Evolutionary conservation across 805 yeast species (phyloP).

Genomic region (Cyberlindnera galapagoensis): DNA sequence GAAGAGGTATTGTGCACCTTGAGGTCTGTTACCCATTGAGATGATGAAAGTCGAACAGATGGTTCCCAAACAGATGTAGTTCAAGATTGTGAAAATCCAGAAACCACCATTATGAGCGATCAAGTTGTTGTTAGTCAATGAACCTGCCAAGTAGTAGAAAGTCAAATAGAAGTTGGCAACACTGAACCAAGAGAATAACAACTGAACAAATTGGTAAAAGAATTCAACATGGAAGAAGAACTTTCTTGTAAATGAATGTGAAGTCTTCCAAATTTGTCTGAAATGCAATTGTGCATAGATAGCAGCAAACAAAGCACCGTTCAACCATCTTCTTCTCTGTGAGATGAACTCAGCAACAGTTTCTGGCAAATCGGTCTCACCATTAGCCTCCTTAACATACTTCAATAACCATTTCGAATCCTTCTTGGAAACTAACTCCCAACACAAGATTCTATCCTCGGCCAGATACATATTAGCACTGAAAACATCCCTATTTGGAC

Average conservation of each 20-base stretch:
- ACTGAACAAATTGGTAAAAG: conserved; percentile 73
- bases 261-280: conserved; percentile 81
- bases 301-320: conserved; percentile 97
- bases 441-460: conserved; percentile 92
- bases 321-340: conserved; percentile 97
- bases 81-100: conserved; percentile 77
- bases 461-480: conserved; percentile 97
- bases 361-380: conserved; percentile 97
- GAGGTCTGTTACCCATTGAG: conserved; percentile 97
- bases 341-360: conserved; percentile 88
- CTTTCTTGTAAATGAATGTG: conserved; percentile 78
- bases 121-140: conserved; percentile 46
- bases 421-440: conserved; percentile 89
- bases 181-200: conserved; percentile 87
- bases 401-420: conserved; percentile 83
- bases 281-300: conserved; percentile 82
- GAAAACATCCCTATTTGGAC: conserved; percentile 68
- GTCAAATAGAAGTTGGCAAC: conserved; percentile 88
- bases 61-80: conserved; percentile 76
- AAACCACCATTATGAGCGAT: conserved; percentile 71
- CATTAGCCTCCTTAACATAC: conserved; percentile 87
- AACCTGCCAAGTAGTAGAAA: conserved; percentile 88
- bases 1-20: conserved; percentile 82
- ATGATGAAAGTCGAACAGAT: conserved; percentile 85
- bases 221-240: conserved; percentile 81